phyloP scores from a whole-genome alignment of 2,329 filamentous ascomycete genomes.

The Fusarium annulatum region DNA sequence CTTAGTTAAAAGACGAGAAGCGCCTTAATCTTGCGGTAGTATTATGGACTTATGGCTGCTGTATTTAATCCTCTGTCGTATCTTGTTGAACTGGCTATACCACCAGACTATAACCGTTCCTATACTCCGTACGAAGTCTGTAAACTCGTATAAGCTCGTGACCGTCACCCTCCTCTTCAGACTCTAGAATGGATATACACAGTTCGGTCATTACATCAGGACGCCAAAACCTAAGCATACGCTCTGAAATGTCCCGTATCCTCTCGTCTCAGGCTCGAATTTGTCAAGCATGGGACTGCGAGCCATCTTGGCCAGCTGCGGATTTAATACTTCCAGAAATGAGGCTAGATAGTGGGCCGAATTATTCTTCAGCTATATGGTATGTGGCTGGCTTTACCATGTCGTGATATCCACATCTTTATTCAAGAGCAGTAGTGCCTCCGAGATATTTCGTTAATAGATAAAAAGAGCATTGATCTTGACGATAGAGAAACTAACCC shows the following conservation, averaged over 20 bases:
- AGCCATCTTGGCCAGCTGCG: not conserved
- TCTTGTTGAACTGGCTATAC: not conserved
- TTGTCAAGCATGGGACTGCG: too few relatives aligned
- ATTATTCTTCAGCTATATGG: not conserved
- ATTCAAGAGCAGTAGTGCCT: not conserved
- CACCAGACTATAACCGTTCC: not conserved
- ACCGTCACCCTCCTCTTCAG: not conserved
- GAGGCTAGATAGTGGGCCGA: not conserved
- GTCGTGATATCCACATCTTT: not conserved
- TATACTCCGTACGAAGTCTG: not conserved
- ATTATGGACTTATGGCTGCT: not conserved
- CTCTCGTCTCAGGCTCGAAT: not conserved
- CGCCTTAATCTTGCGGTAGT: not conserved
- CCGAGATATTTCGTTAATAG: not conserved
- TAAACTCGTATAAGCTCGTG: not conserved
- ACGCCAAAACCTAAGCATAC: not conserved
- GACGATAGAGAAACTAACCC: not conserved
- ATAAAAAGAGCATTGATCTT: not conserved
- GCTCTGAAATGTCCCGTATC: not conserved
- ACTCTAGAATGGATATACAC: not conserved
- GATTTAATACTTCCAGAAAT: not conserved
- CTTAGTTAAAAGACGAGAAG: not conserved
- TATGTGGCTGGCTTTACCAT: not conserved
- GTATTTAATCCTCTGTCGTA: not conserved
- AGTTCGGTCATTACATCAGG: not conserved